phyloP scores from a whole-genome alignment of 179 eudicot genomes.

The Carnegiea gigantea region DNA sequence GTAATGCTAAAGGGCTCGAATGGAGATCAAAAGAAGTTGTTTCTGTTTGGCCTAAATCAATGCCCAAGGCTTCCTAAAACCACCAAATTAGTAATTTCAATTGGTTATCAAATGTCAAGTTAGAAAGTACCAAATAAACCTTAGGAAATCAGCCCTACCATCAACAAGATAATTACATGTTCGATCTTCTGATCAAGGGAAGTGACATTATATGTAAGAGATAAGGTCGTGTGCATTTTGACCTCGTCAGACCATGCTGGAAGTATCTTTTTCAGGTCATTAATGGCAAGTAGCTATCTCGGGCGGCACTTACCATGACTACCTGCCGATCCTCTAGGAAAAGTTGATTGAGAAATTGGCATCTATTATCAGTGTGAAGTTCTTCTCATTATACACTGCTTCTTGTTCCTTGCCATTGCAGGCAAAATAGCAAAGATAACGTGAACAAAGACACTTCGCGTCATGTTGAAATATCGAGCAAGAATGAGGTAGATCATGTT shows the following conservation, averaged over 20 bases:
- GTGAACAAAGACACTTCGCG: conserved; percentile 17
- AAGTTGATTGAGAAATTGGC: too few relatives aligned
- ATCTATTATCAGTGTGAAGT: neutral
- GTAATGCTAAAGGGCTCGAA: neutral
- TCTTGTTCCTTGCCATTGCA: conserved; percentile 22
- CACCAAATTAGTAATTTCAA: neutral
- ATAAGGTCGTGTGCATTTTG: too few relatives aligned
- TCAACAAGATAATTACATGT: neutral
- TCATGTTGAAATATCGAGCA: conserved; percentile 26
- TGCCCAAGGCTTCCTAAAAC: neutral
- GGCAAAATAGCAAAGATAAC: conserved; percentile 30
- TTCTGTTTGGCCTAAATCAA: neutral
- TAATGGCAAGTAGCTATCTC: too few relatives aligned
- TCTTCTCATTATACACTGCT: conserved; percentile 12
- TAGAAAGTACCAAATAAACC: neutral
- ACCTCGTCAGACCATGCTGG: too few relatives aligned
- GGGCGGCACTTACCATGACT: too few relatives aligned
- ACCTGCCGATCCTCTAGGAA: neutral
- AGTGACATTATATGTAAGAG: too few relatives aligned
- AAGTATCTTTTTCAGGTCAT: too few relatives aligned
- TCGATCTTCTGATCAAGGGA: neutral
- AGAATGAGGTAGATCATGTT: conserved; percentile 24
- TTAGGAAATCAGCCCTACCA: neutral
- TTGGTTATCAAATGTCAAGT: neutral
- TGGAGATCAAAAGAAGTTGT: neutral